Evolutionary conservation across 805 yeast species (phyloP), one percentile per base, ranked within the genome.

Genomic region (Metschnikowia picachoensis): DNA sequence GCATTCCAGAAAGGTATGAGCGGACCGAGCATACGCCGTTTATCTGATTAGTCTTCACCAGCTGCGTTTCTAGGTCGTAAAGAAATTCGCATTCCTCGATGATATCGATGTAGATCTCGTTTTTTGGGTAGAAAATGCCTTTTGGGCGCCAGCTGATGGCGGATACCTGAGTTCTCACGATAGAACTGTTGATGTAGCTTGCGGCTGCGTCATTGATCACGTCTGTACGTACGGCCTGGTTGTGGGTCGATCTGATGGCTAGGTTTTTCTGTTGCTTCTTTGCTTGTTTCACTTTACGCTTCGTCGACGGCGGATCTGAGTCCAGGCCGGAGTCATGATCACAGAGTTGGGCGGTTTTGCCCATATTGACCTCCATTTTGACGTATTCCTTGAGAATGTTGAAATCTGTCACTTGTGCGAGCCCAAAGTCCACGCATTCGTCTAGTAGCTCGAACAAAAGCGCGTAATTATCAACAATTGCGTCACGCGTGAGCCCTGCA

Each of bases 361-460:
- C 42, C 33, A 8, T 27, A 50, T 65, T 65, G 25, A 65, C 62
- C 40, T 79, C 78, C 41, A 83, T 73, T 48, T 86, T 83, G 52
- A 85, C 83, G 59, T 85, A 90, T 60, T 89, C 96, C 57, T 80
- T 81, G 44, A 90, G 72, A 11, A 90, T 77, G 51, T 83, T 85
- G 42, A 81, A 78, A 58, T 90, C 96, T 0, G 96, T 86, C 43
- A 85, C 72, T 65, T 90, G 97, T 1, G 89, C 82, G n/a, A 85
- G 67, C 8, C 97, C 97, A 64, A 78, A 85, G 63, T 90, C 97
- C 80, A 87, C 77, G 74, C 89, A 85, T 60, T 89, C 97, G 60
- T 89, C 97, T 37, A 89, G 65, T n/a, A 89, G 67, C 61, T 90
- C 97, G 64, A 84, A 85, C 8, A 89, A 77, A 40, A 89, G 70